phyloP scores from a whole-genome alignment of 129 eudicot genomes.

The Lonicera japonica region DNA sequence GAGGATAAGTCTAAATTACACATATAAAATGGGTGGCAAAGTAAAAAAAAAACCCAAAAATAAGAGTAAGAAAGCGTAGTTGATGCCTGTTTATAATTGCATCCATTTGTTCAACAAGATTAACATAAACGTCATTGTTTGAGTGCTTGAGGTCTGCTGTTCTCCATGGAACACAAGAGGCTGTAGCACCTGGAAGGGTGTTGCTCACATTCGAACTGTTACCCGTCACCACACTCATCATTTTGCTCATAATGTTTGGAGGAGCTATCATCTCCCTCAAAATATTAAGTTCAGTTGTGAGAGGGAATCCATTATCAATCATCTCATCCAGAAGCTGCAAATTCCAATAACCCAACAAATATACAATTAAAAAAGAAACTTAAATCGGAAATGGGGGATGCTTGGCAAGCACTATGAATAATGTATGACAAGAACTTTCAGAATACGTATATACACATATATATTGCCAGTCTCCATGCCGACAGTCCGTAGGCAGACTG shows the following conservation, averaged over 20 bases:
- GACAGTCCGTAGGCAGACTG: no score
- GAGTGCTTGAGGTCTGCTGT: conserved; percentile 69
- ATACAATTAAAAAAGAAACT: no score
- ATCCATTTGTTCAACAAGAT: conserved; percentile 94
- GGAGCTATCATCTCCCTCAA: conserved; percentile 96
- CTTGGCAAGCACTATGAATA: no score
- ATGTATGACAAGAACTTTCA: no score
- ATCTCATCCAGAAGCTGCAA: conserved; percentile 95
- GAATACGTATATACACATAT: no score
- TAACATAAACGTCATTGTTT: conserved; percentile 80
- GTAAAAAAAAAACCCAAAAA: conserved; percentile 4
- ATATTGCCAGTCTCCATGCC: no score
- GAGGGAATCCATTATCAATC: conserved; percentile 99
- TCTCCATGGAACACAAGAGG: conserved; percentile 96
- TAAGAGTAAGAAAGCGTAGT: conserved; percentile 1
- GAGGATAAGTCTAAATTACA: no score
- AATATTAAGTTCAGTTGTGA: conserved; percentile 86
- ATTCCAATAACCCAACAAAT: background rate
- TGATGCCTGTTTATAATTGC: conserved; percentile 69
- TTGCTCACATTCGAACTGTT: conserved; percentile 82
- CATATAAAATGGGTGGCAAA: no score
- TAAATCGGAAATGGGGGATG: no score
- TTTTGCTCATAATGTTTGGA: conserved; percentile 90
- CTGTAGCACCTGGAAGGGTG: conserved; percentile 90
- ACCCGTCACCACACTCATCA: conserved; percentile 93